Evolutionary conservation across 2,329 filamentous ascomycete genomes (phyloP), one percentile per base, ranked within the genome.

Genomic region (Arthrocladium fulminans): DNA sequence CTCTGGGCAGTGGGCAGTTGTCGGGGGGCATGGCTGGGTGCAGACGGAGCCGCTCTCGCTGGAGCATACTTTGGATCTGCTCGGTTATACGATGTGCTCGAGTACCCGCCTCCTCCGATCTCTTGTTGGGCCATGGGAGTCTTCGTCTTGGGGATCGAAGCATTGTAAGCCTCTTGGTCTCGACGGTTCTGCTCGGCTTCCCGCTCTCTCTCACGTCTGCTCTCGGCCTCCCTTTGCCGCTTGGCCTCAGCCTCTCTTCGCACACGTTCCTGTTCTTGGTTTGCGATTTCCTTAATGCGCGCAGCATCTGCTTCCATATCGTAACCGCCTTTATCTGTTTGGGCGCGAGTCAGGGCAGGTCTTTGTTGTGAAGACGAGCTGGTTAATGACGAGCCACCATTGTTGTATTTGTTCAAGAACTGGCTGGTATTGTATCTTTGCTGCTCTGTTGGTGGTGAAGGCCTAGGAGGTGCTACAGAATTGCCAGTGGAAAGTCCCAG

Each of bases 101-200:
- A 69, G 52, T 75, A 73, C 12, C 48, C 46, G 32, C 79, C 75
- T 25, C 83, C 82, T 49, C 86, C 87, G 57, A 97, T 71, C 65
- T 97, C 92, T 67, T 96, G 89, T 65, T 97, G 87, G 25, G 89
- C 88, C 56, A 92, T 61, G 2, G 87, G 86, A 9, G 81, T 70
- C 63, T 86, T 87, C 54, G 77, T 82, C 72, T 94, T 85, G 25
- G 88, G 90, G 51, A 96, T 70, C 20, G 86, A 88, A 29, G 87
- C 85, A 65, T 97, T 95, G 67, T 95, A 96, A 15, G 81, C 86
- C 62, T 92, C 88, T 57, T 86, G 74, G 45, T 95, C 88, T 55
- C 83, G 79, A 47, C 86, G 77, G 47, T 77, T 77, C 59, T 82
- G 79, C 58, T 88, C 83, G 54, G 69, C 67, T 48, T 67, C 62